Percentiles rank a stretch among this genome's conserved stretches.
Evolutionary conservation across 306 rosid genomes (phyloP).

Genomic region (Glycine tomentella): DNA sequence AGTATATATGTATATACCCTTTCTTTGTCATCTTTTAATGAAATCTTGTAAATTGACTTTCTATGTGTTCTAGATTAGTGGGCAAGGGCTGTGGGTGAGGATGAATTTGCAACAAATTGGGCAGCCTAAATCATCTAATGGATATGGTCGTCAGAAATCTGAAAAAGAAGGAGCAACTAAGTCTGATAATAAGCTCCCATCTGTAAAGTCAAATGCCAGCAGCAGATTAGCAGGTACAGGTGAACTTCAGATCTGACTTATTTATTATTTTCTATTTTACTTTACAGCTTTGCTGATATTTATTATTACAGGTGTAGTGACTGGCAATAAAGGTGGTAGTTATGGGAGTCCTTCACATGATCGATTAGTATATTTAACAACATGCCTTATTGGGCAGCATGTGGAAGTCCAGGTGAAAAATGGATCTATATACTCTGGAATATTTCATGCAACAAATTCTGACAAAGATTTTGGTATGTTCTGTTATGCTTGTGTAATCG

Average conservation of each 20-base stretch:
- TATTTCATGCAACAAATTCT: constrained; percentile 80
- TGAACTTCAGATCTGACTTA: constrained; percentile 40
- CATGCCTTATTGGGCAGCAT: constrained; percentile 89
- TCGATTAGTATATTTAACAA: constrained; percentile 71
- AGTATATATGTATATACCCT: neutral
- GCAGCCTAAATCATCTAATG: constrained; percentile 81
- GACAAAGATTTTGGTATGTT: constrained; percentile 90
- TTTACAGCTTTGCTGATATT: constrained; percentile 39
- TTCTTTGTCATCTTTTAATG: constrained; percentile 25
- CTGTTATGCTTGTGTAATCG: constrained; percentile 37
- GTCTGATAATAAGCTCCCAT: constrained; percentile 62
- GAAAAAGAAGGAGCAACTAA: constrained; percentile 74
- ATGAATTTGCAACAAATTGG: constrained; percentile 76
- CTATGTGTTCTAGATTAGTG: constrained; percentile 47
- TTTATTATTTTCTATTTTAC: constrained; percentile 37
- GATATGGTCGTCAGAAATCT: constrained; percentile 83
- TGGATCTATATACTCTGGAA: constrained; percentile 90
- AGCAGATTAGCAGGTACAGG: constrained; percentile 65
- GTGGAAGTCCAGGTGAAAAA: constrained; percentile 93
- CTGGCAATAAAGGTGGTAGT: constrained; percentile 66
- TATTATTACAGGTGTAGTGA: constrained; percentile 51
- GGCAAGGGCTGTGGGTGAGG: constrained; percentile 63
- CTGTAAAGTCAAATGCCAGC: constrained; percentile 72
- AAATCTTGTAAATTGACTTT: constrained; percentile 37
- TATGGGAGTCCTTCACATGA: constrained; percentile 77